Percentiles rank a stretch among this genome's conserved stretches.
These are phyloP conservation scores for Perkinsus marinus DNA, from an alignment of 169 alveolate species.

Conservation along the genomic window DNA sequence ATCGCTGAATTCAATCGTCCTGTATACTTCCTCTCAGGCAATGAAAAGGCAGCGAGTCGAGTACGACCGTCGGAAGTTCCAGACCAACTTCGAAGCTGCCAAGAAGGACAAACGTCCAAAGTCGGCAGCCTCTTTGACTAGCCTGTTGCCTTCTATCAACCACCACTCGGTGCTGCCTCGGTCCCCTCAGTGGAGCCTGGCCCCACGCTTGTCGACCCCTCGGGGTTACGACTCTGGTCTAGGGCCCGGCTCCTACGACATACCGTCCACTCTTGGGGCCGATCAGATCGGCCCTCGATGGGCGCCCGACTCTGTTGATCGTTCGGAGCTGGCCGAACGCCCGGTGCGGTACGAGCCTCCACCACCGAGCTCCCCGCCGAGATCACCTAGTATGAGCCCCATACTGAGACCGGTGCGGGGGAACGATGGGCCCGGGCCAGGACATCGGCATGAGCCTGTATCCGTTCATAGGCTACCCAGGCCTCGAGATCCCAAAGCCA, in stretches of 20 bases:
- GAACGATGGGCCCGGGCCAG: background rate
- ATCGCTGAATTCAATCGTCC: no score
- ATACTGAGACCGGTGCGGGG: background rate
- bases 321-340: background rate
- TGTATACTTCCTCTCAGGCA: background rate
- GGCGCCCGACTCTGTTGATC: background rate
- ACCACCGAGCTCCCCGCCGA: background rate
- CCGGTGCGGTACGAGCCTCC: background rate
- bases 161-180: background rate
- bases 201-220: background rate
- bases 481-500: background rate
- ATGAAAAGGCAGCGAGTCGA: background rate
- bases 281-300: background rate
- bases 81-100: background rate
- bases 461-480: background rate
- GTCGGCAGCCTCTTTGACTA: background rate
- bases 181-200: background rate
- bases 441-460: background rate
- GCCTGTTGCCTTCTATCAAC: background rate
- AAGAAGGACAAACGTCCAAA: background rate
- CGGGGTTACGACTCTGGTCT: background rate
- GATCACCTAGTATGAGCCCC: background rate
- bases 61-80: background rate
- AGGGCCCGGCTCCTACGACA: background rate
- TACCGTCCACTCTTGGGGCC: background rate